Conservation (phyloP, 2,329 filamentous ascomycete genomes). For the Diaporthe longicolla region DNA sequence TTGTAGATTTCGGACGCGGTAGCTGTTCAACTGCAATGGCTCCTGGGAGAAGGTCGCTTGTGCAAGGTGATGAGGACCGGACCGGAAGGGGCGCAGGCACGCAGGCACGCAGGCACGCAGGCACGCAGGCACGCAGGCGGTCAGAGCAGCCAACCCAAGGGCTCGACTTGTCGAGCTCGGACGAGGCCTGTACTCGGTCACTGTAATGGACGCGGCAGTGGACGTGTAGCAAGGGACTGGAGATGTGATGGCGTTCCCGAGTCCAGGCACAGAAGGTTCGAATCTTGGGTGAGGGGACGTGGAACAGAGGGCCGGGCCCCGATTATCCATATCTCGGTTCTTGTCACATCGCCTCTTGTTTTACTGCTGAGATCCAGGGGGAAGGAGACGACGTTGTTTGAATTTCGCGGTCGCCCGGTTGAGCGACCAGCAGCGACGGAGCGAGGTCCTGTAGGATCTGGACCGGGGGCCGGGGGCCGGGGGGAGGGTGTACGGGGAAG, state of each 20-base stretch:
- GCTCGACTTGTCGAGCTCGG: neutral
- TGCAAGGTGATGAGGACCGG: slow-evolving; percentile 9
- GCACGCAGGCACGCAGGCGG: neutral
- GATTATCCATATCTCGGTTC: slow-evolving; percentile 36
- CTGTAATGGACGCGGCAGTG: slow-evolving; percentile 2
- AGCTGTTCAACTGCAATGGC: no score
- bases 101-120: neutral
- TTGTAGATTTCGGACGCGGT: neutral
- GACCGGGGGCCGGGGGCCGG: neutral
- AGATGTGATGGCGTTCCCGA: neutral
- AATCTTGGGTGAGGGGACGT: slow-evolving; percentile 12
- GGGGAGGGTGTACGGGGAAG: neutral
- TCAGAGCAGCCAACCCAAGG: neutral
- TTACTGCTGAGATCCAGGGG: neutral
- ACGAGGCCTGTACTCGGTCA: neutral
- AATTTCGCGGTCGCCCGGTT: neutral
- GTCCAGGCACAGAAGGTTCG: neutral
- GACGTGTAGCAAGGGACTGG: slow-evolving; percentile 9
- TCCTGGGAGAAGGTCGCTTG: neutral
- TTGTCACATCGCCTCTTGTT: slow-evolving; percentile 26
- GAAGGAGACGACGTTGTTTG: neutral
- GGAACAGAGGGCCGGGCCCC: slow-evolving; percentile 28
- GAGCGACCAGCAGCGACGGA: slow-evolving; percentile 2
- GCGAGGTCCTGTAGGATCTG: neutral
- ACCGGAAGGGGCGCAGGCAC: neutral